Conservation (phyloP, 2,329 filamentous ascomycete species). For the Apiospora saccharicola region DNA sequence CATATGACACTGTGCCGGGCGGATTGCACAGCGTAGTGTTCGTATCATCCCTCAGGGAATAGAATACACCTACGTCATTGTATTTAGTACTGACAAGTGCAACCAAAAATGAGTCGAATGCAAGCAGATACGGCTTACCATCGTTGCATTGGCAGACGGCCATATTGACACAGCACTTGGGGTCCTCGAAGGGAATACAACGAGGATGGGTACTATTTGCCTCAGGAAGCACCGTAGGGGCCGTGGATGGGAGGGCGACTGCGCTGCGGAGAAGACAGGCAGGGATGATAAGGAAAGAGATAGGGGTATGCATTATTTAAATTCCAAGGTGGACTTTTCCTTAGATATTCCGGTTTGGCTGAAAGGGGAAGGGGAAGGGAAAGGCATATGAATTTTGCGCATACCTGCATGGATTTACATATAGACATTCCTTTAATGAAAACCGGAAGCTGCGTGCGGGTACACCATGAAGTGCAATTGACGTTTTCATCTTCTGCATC, state of each 20-base stretch:
- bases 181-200: slow-evolving; percentile 9
- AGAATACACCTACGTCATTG: neutral
- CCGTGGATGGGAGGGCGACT: neutral
- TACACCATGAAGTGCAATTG: neutral
- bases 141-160: slow-evolving; percentile 6
- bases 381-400: neutral
- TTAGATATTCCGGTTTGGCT: neutral
- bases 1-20: slow-evolving; percentile 31
- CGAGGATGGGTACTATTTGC: neutral
- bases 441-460: neutral
- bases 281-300: neutral
- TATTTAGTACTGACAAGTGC: neutral
- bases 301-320: neutral
- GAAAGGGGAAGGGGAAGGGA: neutral
- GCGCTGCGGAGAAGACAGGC: neutral
- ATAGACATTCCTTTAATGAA: neutral
- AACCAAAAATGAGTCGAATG: neutral
- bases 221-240: neutral
- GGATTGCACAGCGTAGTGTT: slow-evolving; percentile 30
- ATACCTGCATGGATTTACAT: too few relatives aligned
- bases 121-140: slow-evolving; percentile 27
- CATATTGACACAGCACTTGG: neutral
- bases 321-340: too few relatives aligned
- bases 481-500: neutral
- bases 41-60: slow-evolving; percentile 22